Evolutionary conservation across 139 green algal genomes (phyloP).

Genomic region (Deuterostichococcus epilithicus): DNA sequence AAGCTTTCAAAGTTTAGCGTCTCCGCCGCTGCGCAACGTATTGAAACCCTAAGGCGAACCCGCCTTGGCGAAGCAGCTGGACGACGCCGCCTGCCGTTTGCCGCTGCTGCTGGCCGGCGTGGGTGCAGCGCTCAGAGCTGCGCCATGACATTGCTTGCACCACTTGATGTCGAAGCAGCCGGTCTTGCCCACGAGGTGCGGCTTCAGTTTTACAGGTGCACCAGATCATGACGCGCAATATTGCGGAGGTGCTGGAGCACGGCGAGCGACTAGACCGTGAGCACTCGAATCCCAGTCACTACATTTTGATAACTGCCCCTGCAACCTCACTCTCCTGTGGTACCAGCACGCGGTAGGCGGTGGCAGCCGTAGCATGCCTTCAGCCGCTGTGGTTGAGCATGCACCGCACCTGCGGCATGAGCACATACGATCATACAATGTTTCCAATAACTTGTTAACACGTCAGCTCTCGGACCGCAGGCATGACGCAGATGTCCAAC

Average conservation of each 20-base stretch:
- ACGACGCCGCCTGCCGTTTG: no score
- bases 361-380: no score
- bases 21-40: no score
- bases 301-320: neutral
- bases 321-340: no score
- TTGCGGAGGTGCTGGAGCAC: constrained; percentile 94
- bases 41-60: no score
- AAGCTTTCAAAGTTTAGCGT: no score
- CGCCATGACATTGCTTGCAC: neutral
- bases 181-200: no score
- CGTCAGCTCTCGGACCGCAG: no score
- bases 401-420: neutral
- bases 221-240: constrained; percentile 98
- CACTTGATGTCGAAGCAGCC: constrained; percentile 23
- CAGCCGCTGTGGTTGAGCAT: no score
- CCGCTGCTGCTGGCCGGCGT: neutral
- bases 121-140: neutral
- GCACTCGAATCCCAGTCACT: constrained; percentile 11
- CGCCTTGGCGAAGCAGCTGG: no score
- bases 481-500: constrained; percentile 80
- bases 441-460: neutral
- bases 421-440: neutral
- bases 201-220: constrained; percentile 79
- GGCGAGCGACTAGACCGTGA: constrained; percentile 93
- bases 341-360: no score